A percentile compares a stretch with the other conserved stretches of the same genome.
Conservation (phyloP, 78 protist genomes). For the Dictyostelium capitatum region DNA sequence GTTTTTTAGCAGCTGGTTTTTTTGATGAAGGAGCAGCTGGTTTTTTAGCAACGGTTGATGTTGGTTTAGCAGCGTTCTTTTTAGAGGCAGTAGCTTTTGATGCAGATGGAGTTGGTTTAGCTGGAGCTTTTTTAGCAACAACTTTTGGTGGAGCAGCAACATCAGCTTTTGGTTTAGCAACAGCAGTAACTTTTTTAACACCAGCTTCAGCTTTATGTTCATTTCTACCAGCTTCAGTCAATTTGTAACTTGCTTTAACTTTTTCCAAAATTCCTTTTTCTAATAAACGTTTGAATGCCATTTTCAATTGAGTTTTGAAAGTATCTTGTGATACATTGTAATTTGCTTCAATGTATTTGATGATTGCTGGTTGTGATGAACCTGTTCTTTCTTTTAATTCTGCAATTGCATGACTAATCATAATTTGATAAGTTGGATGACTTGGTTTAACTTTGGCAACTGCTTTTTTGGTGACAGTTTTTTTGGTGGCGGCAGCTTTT, state of each 20-base stretch:
- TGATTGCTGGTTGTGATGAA: slow-evolving; percentile 47
- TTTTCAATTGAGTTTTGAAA: slow-evolving; percentile 16
- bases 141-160: background rate
- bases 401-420: slow-evolving; percentile 45
- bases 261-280: background rate
- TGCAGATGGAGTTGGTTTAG: background rate
- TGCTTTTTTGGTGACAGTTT: background rate
- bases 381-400: slow-evolving; percentile 34
- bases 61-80: background rate
- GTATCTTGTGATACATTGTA: slow-evolving; percentile 15
- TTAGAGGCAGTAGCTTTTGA: background rate
- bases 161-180: too few relatives aligned
- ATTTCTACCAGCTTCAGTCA: slow-evolving; percentile 18
- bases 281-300: slow-evolving; percentile 16
- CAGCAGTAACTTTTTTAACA: background rate
- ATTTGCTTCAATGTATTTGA: slow-evolving; percentile 40
- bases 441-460: background rate
- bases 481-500: background rate
- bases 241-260: slow-evolving; percentile 40
- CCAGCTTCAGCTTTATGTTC: background rate
- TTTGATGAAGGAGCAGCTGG: too few relatives aligned
- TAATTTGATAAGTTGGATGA: slow-evolving; percentile 56
- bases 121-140: slow-evolving; percentile 10
- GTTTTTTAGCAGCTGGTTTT: background rate
- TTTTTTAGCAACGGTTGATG: too few relatives aligned